Base-by-base conservation (phyloP, 176 grass and related monocot species). In the Carex pumila region DNA sequence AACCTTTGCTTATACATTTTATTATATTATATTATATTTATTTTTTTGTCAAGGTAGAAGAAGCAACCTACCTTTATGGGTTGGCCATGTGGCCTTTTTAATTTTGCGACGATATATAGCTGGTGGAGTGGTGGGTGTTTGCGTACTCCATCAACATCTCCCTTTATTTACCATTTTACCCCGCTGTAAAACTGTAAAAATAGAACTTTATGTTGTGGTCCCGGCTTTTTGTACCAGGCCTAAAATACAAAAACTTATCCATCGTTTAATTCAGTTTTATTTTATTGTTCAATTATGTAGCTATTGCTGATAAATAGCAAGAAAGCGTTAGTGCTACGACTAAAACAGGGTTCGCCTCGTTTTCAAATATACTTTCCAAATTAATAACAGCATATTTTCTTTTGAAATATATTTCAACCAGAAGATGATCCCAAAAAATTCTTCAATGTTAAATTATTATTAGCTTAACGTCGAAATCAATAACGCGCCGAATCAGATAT, bases 71-170 rank as follows among this genome's bases (percentile, higher is more conserved):
- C 39, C 81, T 87, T 85, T 75, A 58, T 85, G 85, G 83, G 79
- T 53, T 94, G 87, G 66, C 85, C 85, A 90, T 88, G 90, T 94
- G 92, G 61, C 66, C 80, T 88, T 84, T 69, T 83, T 83, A 79
- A 82, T 83, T 54, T 83, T 66, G 37, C 12, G 21, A 74, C 25
- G 62, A 29, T 52, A 29, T 52, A 53, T 73, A 12, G 21, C 10
- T 75, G 43, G 19, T 25, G 25, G 25, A 25, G 25, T 75, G 43
- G 43, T 34, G 70, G 70, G 41, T 47, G 41, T 49, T 50, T 73
- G 71, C 71, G 71, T 74, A 74, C 71, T 53, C 45, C 43, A 75
- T 53, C 71, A 25, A 75, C 19, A 30, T 39, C 37, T 39, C 47
- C 45, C 21, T 53, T 53, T 53, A 53, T 29, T 54, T 59, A 39